phyloP scores from a whole-genome alignment of 2,329 filamentous ascomycete genomes.

The Aureobasidium sp. region DNA sequence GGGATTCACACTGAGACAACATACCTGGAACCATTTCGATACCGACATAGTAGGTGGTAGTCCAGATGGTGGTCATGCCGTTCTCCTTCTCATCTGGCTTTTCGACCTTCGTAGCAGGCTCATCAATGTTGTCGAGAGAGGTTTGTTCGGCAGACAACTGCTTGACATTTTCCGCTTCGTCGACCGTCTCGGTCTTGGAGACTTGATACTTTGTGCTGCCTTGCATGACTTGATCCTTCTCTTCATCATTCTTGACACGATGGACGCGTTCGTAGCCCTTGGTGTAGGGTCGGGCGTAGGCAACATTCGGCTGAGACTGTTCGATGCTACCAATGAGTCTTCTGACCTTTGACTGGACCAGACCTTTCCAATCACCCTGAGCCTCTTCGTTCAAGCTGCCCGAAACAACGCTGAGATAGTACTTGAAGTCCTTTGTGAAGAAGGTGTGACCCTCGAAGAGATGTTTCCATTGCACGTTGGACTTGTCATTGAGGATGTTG shows the following conservation, averaged over 20 bases:
- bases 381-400: constrained; percentile 76
- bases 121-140: constrained; percentile 30
- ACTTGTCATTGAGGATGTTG: constrained; percentile 57
- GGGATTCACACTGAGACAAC: constrained; percentile 21
- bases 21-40: constrained; percentile 68
- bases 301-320: constrained; percentile 62
- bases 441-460: constrained; percentile 87
- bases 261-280: constrained; percentile 86
- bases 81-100: constrained; percentile 27
- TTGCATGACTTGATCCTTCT: constrained; percentile 53
- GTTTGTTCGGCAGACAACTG: constrained; percentile 40
- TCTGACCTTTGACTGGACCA: constrained; percentile 88
- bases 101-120: constrained; percentile 24
- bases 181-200: constrained; percentile 46
- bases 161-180: constrained; percentile 42
- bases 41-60: constrained; percentile 90
- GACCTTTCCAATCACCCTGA: constrained; percentile 79
- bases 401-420: constrained; percentile 83
- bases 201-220: constrained; percentile 55
- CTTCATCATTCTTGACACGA: constrained; percentile 52
- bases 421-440: constrained; percentile 88
- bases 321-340: constrained; percentile 78
- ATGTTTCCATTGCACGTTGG: constrained; percentile 73
- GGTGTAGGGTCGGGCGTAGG: constrained; percentile 81
- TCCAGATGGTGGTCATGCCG: constrained; percentile 56